These are phyloP conservation scores for Talaromyces pinophilus DNA, from an alignment of 2,329 filamentous ascomycete species.

Conservation along the genomic window DNA sequence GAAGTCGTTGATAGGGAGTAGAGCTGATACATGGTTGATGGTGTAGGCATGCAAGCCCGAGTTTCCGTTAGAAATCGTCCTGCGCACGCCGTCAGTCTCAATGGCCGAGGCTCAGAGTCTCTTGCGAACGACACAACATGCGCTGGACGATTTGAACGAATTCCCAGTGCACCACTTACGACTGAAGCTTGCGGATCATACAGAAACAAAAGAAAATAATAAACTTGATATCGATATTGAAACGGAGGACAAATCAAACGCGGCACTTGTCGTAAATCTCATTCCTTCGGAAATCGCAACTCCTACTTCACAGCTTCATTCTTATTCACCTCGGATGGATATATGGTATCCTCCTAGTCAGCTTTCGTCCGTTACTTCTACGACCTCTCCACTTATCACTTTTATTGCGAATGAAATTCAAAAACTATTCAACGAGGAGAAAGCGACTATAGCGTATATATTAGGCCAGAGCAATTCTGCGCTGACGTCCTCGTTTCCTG, in stretches of 20 bases:
- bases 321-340: conserved; percentile 70
- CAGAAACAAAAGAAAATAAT: conserved; percentile 22
- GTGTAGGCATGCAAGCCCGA: conserved; percentile 78
- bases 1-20: not conserved
- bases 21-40: conserved; percentile 1
- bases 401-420: conserved; percentile 79
- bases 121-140: conserved; percentile 77
- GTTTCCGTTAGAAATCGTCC: conserved; percentile 79
- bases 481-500: conserved; percentile 26
- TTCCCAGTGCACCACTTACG: conserved; percentile 82
- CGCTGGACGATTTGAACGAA: conserved; percentile 82
- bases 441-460: conserved; percentile 77
- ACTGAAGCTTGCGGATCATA: conserved; percentile 59
- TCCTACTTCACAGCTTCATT: conserved; percentile 64
- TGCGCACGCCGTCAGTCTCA: conserved; percentile 68
- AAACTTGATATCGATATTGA: conserved; percentile 20
- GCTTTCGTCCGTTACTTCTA: conserved; percentile 65
- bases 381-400: conserved; percentile 71
- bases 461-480: conserved; percentile 56
- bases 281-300: conserved; percentile 54
- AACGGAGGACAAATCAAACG: conserved; percentile 37
- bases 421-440: conserved; percentile 81
- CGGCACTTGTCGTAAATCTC: conserved; percentile 71
- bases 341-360: conserved; percentile 73
- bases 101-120: conserved; percentile 70